Evolutionary conservation across 495 filamentous ascomycete genomes (phyloP), one percentile per base, ranked within the genome.

Genomic region (Aspergillus mulundensis): DNA sequence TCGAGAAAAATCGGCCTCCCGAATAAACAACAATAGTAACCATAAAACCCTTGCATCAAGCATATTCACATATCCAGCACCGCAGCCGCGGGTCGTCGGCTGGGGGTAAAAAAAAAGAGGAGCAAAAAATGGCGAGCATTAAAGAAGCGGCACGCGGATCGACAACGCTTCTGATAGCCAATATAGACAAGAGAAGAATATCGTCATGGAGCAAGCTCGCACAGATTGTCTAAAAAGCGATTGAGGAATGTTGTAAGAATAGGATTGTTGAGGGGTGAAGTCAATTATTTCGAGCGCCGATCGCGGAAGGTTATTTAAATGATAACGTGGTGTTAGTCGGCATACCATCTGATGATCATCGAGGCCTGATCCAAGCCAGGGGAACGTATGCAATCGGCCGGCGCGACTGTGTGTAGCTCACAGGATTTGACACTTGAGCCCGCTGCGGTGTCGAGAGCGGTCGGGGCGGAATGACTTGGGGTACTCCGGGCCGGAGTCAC

Each of bases 401-500:
- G 42, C 49, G 38, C 54, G 54, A 66, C 46, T 57, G 57, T 57
- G 52, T 53, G 38, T 34, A 43, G 36, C 25, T 50, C 68, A 79
- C 58, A 79, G 63, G 45, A 79, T 66, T 49, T 65, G 66, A 57
- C 76, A 79, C 56, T 66, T 68, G 24, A 77, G 44, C 5, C 66
- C 62, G 53, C 65, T 61, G 61, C 72, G 73, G 65, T 76, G 73
- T 46, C 68, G 64, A 18, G 67, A 50, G n/a, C 71, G 67, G 62
- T 77, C 75, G 19, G 73, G 65, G 34, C 75, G 73, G 59, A 74
- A 76, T 7, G 65, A 61, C 54, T 68, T 70, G 56, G 73, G 70
- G 32, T 76, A 75, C 61, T 76, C 73, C 41, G 76, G 67, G 30
- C 64, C 72, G 19, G 70, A 70, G 54, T 75, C 76, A 57, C 66